Conservation (phyloP, 345 rosid species). For the Boechera divaricarpa region DNA sequence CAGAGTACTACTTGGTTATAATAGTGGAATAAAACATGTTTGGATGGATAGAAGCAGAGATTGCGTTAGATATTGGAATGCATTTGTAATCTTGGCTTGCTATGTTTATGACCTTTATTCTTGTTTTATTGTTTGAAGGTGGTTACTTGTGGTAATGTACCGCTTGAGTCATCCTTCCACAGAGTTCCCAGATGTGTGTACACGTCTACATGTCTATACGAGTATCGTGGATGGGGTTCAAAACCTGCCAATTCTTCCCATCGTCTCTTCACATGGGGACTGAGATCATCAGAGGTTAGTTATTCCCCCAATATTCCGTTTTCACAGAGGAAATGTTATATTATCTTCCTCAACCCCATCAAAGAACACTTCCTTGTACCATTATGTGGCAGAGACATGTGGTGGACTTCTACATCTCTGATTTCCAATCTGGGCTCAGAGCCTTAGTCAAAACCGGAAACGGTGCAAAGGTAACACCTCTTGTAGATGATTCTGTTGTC, state of each 20-base stretch:
- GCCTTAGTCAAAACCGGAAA: constrained; percentile 95
- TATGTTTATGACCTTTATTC: constrained; percentile 28
- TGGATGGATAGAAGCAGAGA: constrained; percentile 17
- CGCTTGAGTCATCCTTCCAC: constrained; percentile 91
- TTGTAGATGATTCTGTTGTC: constrained; percentile 82
- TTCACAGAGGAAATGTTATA: constrained; percentile 8
- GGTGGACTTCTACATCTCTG: constrained; percentile 98
- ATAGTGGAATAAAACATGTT: constrained; percentile 14
- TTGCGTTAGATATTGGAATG: constrained; percentile 21
- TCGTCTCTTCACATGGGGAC: constrained; percentile 48
- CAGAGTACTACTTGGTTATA: constrained; percentile 14
- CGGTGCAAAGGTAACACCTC: constrained; percentile 84
- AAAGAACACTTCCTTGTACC: constrained; percentile 19
- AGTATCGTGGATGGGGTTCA: constrained; percentile 85
- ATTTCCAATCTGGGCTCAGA: constrained; percentile 96
- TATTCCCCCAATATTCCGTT: constrained; percentile 1
- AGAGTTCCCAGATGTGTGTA: constrained; percentile 89
- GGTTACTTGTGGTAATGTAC: constrained; percentile 96
- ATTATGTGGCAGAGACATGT: constrained; percentile 77
- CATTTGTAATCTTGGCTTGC: constrained; percentile 13
- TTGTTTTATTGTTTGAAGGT: constrained; percentile 56
- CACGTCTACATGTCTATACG: constrained; percentile 81
- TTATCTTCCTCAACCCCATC: constrained; percentile 17
- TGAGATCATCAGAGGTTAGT: constrained; percentile 59
- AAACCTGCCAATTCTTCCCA: constrained; percentile 78